These are phyloP conservation scores for Scleroderma bovista DNA, from an alignment of 768 basidiomycete species.

Conservation along the genomic window DNA sequence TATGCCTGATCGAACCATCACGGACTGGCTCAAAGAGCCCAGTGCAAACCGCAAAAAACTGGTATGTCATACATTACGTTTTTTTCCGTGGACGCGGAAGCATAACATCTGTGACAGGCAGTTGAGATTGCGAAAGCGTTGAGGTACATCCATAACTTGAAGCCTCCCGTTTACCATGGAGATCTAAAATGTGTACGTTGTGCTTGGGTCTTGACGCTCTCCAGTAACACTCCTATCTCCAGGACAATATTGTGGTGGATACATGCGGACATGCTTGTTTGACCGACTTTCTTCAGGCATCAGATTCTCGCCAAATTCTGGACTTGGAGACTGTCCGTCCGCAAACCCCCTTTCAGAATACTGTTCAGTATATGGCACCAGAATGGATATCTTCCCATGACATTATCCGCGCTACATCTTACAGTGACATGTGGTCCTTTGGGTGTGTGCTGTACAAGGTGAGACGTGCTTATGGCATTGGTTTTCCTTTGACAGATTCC, in stretches of 20 bases:
- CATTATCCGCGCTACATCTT: slow-evolving; percentile 3
- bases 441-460: slow-evolving; percentile 30
- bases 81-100: neutral
- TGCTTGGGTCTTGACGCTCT: neutral
- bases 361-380: slow-evolving; percentile 25
- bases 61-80: slow-evolving; percentile 4
- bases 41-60: slow-evolving; percentile 1
- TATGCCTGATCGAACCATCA: slow-evolving; percentile 18
- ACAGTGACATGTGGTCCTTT: slow-evolving; percentile 22
- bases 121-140: slow-evolving; percentile 17
- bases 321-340: slow-evolving; percentile 17
- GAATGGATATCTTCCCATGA: slow-evolving; percentile 14
- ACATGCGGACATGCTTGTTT: slow-evolving; percentile 11
- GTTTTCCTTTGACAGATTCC: no score
- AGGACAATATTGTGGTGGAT: slow-evolving; percentile 23
- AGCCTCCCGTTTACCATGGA: slow-evolving; percentile 33
- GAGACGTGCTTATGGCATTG: neutral
- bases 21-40: neutral
- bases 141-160: slow-evolving; percentile 17
- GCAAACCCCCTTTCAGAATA: slow-evolving; percentile 3
- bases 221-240: slow-evolving; percentile 1
- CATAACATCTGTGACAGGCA: slow-evolving; percentile 3
- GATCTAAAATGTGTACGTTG: slow-evolving; percentile 35
- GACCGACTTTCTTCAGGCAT: slow-evolving; percentile 25
- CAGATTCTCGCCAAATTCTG: slow-evolving; percentile 18